phyloP scores from a whole-genome alignment of 495 filamentous ascomycete genomes.

The Xylaria palmicola region DNA sequence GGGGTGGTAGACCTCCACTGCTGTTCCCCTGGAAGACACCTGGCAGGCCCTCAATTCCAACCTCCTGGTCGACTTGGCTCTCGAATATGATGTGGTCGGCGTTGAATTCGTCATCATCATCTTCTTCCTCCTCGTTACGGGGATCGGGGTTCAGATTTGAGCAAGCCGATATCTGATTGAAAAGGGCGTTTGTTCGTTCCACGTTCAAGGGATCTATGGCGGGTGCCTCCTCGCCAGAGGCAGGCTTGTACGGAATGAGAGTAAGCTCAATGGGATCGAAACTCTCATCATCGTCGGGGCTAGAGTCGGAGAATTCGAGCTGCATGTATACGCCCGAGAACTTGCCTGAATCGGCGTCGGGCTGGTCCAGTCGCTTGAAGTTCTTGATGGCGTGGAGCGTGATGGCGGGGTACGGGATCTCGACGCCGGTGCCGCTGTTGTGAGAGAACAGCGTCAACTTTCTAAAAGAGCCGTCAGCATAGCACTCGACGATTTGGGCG shows the following conservation, averaged over 20 bases:
- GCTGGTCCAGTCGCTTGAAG: conserved; percentile 37
- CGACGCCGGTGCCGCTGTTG: conserved; percentile 58
- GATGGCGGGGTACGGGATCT: conserved; percentile 85
- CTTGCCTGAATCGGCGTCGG: conserved; percentile 19
- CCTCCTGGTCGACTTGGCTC: conserved; percentile 35
- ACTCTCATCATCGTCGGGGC: conserved; percentile 63
- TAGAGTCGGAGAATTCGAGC: conserved; percentile 59
- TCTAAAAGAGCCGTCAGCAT: conserved; percentile 40
- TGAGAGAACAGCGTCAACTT: conserved; percentile 72
- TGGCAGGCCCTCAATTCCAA: conserved; percentile 44
- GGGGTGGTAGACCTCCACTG: conserved; percentile 64
- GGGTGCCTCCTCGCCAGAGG: conserved; percentile 10
- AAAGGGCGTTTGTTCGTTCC: conserved; percentile 54
- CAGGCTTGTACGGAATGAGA: conserved; percentile 55
- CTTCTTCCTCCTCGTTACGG: conserved; percentile 47
- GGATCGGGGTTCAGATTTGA: conserved; percentile 89
- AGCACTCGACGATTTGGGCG: background rate
- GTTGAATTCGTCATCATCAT: conserved; percentile 47
- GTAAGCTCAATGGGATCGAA: conserved; percentile 71
- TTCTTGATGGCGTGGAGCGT: conserved; percentile 84
- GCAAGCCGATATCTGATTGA: conserved; percentile 78
- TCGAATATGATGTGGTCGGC: conserved; percentile 57
- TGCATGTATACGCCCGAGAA: conserved; percentile 69
- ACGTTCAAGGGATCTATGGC: conserved; percentile 27
- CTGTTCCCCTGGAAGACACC: conserved; percentile 42